Conservation (phyloP, 306 rosid genomes). For the Castanea sativa region DNA sequence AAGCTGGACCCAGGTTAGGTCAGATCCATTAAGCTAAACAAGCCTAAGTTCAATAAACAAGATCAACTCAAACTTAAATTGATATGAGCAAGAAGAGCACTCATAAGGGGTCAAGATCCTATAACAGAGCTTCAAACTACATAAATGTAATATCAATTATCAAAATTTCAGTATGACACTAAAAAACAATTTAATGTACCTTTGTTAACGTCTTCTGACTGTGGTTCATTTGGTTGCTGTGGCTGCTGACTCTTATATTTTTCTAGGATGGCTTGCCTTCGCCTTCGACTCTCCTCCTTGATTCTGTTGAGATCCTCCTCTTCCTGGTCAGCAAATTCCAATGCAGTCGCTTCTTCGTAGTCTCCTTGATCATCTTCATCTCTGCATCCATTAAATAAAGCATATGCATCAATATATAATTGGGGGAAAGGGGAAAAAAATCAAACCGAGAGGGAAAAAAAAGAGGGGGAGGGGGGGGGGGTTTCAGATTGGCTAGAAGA, state of each 20-base stretch:
- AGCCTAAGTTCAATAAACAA: not conserved
- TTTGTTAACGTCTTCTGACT: conserved; percentile 36
- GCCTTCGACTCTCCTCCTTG: conserved; percentile 89
- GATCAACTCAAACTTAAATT: not conserved
- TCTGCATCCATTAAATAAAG: conserved; percentile 37
- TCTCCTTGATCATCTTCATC: conserved; percentile 68
- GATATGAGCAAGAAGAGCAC: not conserved
- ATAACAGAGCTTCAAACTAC: not conserved
- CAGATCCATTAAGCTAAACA: not conserved
- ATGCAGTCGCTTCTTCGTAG: conserved; percentile 47
- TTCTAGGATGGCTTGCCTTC: conserved; percentile 88
- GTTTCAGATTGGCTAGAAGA: not conserved
- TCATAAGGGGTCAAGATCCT: not conserved
- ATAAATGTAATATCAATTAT: too few relatives aligned
- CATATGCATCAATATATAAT: not conserved
- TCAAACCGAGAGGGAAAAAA: not conserved
- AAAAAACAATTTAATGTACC: conserved; percentile 31
- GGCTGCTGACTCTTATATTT: conserved; percentile 64
- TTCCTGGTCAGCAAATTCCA: conserved; percentile 74
- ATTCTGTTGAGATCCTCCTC: conserved; percentile 89
- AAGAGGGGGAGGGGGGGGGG: not conserved
- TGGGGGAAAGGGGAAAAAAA: not conserved
- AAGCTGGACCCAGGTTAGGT: too few relatives aligned
- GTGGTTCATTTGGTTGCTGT: conserved; percentile 43
- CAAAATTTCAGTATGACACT: not conserved